phyloP scores from a whole-genome alignment of 2,329 filamentous ascomycete species.

The Magnaporthiopsis incrustans region DNA sequence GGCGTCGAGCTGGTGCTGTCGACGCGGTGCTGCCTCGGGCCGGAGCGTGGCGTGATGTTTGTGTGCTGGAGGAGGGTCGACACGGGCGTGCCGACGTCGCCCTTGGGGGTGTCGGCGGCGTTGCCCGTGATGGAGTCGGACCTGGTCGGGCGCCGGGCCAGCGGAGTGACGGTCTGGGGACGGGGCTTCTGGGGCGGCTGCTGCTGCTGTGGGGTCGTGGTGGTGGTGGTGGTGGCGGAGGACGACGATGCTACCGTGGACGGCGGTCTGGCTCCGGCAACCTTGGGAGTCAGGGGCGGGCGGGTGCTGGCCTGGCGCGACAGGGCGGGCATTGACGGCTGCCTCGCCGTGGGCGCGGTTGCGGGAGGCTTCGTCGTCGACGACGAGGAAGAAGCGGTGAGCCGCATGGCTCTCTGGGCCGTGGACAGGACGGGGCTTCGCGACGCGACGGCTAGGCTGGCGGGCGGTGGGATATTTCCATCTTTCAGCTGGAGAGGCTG shows the following conservation, averaged over 20 bases:
- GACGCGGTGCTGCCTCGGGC: slow-evolving; percentile 61
- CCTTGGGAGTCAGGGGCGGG: slow-evolving; percentile 46
- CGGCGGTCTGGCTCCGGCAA: slow-evolving; percentile 25
- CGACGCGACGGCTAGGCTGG: slow-evolving; percentile 13
- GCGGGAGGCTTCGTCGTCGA: slow-evolving; percentile 8
- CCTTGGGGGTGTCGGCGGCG: slow-evolving; percentile 18
- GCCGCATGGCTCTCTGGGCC: neutral
- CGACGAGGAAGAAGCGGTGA: neutral
- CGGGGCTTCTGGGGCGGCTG: slow-evolving; percentile 19
- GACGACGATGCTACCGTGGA: neutral
- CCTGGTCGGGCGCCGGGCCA: slow-evolving; percentile 24
- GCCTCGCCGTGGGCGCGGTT: slow-evolving; percentile 35
- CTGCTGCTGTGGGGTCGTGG: slow-evolving; percentile 13
- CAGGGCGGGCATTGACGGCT: slow-evolving; percentile 61
- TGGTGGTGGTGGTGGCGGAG: neutral
- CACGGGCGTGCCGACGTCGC: slow-evolving; percentile 45
- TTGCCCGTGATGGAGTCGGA: slow-evolving; percentile 14
- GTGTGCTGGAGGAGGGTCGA: slow-evolving; percentile 46
- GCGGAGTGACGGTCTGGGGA: slow-evolving; percentile 29
- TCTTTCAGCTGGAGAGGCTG: slow-evolving; percentile 22
- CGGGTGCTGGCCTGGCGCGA: slow-evolving; percentile 40
- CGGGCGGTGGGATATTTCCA: slow-evolving; percentile 30
- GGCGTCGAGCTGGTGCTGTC: slow-evolving; percentile 63
- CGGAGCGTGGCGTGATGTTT: slow-evolving; percentile 74
- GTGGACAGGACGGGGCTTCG: slow-evolving; percentile 12